phyloP scores from a whole-genome alignment of 495 filamentous ascomycete genomes.

The Opeltia flavorubescens region DNA sequence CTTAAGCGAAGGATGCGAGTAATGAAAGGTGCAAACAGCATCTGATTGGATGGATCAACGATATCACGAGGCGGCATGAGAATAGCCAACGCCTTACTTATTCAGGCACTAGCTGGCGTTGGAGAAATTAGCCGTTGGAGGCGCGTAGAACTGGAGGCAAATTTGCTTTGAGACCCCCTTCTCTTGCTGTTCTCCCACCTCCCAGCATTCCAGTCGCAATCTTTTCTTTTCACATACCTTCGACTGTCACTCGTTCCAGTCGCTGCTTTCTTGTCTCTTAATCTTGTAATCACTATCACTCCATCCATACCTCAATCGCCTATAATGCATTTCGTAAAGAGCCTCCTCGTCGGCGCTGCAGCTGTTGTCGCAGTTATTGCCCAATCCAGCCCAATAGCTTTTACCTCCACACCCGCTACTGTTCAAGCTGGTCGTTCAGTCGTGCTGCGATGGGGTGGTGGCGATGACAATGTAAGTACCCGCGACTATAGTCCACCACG shows the following conservation, averaged over 20 bases:
- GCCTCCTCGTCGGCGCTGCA: constrained; percentile 23
- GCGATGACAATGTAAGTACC: constrained; percentile 19
- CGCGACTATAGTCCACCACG: background rate
- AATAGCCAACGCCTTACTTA: too few relatives aligned
- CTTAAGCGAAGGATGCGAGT: too few relatives aligned
- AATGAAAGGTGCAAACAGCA: too few relatives aligned
- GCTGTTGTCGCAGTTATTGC: constrained; percentile 21
- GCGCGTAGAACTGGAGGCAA: too few relatives aligned
- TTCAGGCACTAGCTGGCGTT: too few relatives aligned
- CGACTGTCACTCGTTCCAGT: constrained; percentile 5
- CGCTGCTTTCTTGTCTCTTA: background rate
- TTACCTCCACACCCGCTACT: constrained; percentile 29
- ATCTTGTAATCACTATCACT: background rate
- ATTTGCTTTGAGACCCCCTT: too few relatives aligned
- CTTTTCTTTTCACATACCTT: background rate
- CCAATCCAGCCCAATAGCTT: constrained; percentile 20
- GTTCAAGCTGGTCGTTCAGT: constrained; percentile 27
- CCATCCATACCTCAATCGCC: background rate
- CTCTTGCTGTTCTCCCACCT: background rate
- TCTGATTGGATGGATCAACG: too few relatives aligned
- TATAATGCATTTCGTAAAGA: constrained; percentile 20
- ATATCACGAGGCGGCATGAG: too few relatives aligned
- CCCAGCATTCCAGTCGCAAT: background rate
- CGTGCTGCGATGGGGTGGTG: constrained; percentile 30
- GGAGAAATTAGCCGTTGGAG: too few relatives aligned